A percentile compares a stretch with the other conserved stretches of the same genome.
These are phyloP conservation scores for Onygenales sp. DNA, from an alignment of 2,329 filamentous ascomycete genomes.

Conservation along the genomic window DNA sequence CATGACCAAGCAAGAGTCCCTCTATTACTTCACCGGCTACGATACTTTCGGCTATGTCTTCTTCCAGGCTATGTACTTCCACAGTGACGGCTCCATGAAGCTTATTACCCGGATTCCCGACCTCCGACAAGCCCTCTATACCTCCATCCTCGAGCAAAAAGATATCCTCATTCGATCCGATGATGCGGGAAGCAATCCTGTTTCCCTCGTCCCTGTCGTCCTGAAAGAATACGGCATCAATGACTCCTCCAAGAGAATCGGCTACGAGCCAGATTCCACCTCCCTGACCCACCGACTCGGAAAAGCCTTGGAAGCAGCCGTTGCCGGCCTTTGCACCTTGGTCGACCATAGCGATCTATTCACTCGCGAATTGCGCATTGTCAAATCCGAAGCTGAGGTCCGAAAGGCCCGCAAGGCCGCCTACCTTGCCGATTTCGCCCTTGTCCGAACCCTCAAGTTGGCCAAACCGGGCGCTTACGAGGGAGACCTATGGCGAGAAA, in stretches of 20 bases:
- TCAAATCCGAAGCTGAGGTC: constrained; percentile 23
- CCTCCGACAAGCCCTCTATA: constrained; percentile 25
- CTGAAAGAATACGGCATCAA: constrained; percentile 22
- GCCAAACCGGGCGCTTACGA: constrained; percentile 28
- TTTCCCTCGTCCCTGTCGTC: constrained; percentile 21
- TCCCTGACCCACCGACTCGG: constrained; percentile 26
- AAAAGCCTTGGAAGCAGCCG: constrained; percentile 24
- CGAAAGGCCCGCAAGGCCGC: constrained; percentile 25
- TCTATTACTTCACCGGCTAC: constrained; percentile 23
- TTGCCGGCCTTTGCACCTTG: constrained; percentile 19
- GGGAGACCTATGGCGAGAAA: constrained; percentile 26
- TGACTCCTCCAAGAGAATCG: constrained; percentile 19
- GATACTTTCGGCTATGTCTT: constrained; percentile 30
- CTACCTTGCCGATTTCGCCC: constrained; percentile 25
- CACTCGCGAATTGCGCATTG: constrained; percentile 21
- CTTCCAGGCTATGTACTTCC: constrained; percentile 29
- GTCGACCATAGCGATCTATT: constrained; percentile 23
- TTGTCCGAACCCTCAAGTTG: constrained; percentile 24
- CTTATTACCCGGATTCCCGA: constrained; percentile 23
- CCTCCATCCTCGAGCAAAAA: constrained; percentile 21
- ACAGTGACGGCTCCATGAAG: constrained; percentile 22
- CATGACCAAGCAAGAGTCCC: constrained; percentile 26
- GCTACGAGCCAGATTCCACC: constrained; percentile 29
- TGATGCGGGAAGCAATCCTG: constrained; percentile 21
- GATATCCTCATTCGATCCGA: constrained; percentile 22